Conservation (phyloP, 2,329 filamentous ascomycete genomes). For the Fusarium nodosum region DNA sequence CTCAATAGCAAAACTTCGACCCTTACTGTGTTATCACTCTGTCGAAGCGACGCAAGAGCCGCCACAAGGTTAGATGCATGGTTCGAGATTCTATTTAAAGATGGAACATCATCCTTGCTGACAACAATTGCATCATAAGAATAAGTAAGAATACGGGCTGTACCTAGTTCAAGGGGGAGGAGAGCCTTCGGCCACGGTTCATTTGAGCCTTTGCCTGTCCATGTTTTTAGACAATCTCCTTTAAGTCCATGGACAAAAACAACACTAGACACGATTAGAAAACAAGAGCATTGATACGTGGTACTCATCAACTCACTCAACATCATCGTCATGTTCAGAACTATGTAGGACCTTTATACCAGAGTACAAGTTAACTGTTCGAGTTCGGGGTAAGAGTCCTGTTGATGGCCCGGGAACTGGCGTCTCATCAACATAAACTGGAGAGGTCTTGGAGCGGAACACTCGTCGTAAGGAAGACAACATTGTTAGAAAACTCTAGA, state of each 20-base stretch:
- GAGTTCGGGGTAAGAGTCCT: fast-evolving
- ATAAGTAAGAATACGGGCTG: conserved; percentile 35
- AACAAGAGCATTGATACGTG: background rate
- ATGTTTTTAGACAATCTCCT: conserved; percentile 35
- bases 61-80: conserved; percentile 36
- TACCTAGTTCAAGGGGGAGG: conserved; percentile 14
- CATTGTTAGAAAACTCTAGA: conserved; percentile 5
- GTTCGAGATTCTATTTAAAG: conserved; percentile 26
- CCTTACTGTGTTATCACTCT: conserved; percentile 23
- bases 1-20: background rate
- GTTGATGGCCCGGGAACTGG: background rate
- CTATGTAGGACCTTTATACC: conserved; percentile 11
- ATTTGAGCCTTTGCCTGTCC: conserved; percentile 1
- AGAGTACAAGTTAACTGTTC: conserved; percentile 8
- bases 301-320: conserved; percentile 12
- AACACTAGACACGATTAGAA: background rate
- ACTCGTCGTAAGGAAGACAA: conserved; percentile 6
- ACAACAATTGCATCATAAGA: conserved; percentile 29
- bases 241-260: conserved; percentile 39
- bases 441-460: conserved; percentile 11
- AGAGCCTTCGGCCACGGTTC: conserved; percentile 26
- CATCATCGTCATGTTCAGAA: background rate
- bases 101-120: background rate
- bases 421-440: background rate
- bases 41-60: conserved; percentile 25